Base-by-base conservation (phyloP, 2,329 filamentous ascomycete species). In the Colletotrichum sp. region DNA sequence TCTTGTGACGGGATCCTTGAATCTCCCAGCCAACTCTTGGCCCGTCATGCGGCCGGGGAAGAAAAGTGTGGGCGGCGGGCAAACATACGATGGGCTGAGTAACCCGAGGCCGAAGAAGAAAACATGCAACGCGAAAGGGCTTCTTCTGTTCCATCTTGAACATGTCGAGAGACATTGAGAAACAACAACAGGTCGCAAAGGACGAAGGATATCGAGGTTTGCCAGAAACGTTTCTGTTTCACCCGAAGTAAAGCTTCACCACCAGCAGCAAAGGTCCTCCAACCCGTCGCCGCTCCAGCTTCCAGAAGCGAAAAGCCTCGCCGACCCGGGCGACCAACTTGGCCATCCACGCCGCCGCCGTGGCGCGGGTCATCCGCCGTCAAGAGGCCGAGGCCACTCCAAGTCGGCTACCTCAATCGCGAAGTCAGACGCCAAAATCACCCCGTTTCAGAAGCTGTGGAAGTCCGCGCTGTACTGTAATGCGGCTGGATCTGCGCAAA, bases 21-120 rank as follows among this genome's bases (percentile, higher is more conserved):
- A 61, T 61, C 66, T 56, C 66, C 66, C 27, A 69, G 66, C 34
- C 66, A 69, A 61, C 66, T 69, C 66, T 61, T 69, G 66, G 55
- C 55, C 66, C 55, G 55, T 69, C 66, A 69, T 69, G 66, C 66
- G 66, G 55, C 32, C 8, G 55, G 16, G 56, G 56, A 28, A 27
- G 25, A 28, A 15, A 27, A 5, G 58, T 25, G 66, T 68, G 66
- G 52, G 48, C 52, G 30, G 65, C 48, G 12, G 10, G 8, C 22
- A 61, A 64, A 61, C 66, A 32, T 61, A 61, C 66, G 66, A 69
- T 61, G 65, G 36, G 66, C 55, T 69, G 66, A 69, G 55, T 61
- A 61, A 48, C 32, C 34, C 34, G 55, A 60, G 10, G n/a, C 25
- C 8, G 18, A 69, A 69, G 34, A 69, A 69, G 66, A 69, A 61